phyloP scores from a whole-genome alignment of 2,329 filamentous ascomycete genomes.

The Diplodia sapinea region DNA sequence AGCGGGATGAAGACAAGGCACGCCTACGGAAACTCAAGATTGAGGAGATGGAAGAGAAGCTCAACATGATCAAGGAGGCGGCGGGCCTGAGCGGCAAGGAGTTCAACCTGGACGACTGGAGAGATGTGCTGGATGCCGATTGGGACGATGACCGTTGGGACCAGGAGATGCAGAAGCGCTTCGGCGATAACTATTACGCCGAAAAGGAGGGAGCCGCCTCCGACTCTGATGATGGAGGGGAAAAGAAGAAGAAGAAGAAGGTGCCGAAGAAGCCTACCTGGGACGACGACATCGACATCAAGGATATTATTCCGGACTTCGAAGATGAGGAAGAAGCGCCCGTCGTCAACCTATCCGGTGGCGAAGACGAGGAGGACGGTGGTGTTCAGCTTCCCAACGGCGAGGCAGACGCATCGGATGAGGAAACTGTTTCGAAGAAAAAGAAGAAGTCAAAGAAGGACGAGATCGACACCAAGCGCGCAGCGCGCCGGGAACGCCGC shows the following conservation, averaged over 20 bases:
- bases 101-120: conserved; percentile 79
- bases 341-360: conserved; percentile 63
- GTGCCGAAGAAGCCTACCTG: conserved; percentile 84
- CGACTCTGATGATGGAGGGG: conserved; percentile 34
- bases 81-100: conserved; percentile 75
- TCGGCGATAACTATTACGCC: conserved; percentile 90
- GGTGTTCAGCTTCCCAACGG: conserved; percentile 36
- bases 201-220: conserved; percentile 58
- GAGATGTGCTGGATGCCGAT: conserved; percentile 80
- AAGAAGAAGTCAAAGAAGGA: conserved; percentile 54
- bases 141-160: conserved; percentile 94
- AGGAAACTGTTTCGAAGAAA: conserved; percentile 42
- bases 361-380: conserved; percentile 50
- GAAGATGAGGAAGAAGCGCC: conserved; percentile 61
- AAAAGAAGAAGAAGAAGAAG: conserved; percentile 56
- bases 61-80: conserved; percentile 86
- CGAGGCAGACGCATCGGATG: conserved; percentile 46
- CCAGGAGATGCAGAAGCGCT: conserved; percentile 82
- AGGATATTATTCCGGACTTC: conserved; percentile 86
- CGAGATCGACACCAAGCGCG: conserved; percentile 66
- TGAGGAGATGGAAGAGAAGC: conserved; percentile 85
- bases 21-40: conserved; percentile 85
- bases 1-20: conserved; percentile 80
- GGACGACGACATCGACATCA: conserved; percentile 98
- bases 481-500: conserved; percentile 78